Evolutionary conservation across 148 eudicot genomes (phyloP), one percentile per base, ranked within the genome.

Genomic region (Nepenthes gracilis): DNA sequence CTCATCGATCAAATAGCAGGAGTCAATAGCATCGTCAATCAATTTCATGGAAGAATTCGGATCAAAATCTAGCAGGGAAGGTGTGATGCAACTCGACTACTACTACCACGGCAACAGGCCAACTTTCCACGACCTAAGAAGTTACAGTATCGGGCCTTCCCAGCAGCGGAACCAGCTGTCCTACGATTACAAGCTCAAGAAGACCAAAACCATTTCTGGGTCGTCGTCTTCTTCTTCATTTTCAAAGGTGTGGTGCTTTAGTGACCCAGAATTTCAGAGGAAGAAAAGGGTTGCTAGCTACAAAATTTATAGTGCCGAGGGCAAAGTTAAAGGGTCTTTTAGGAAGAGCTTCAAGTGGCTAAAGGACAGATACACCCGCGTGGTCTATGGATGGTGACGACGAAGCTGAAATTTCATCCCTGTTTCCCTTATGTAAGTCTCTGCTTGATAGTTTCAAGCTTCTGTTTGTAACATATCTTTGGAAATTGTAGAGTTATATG

Each of bases 281-380:
- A 71, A 60, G 57, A 71, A 55, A n/a, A 65, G 75, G 50, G 70
- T 71, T 55, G 75, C 75, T 43, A 57, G 75, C 33, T 71, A 71
- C 50, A 65, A 56, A 43, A 65, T 61, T 13, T 71, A 71, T 38
- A 2, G 60, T 47, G 70, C 65, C 60, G 70, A 71, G 78, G 83
- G 81, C 6, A 79, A 82, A 62, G 79, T 82, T 35, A 82, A 82
- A 64, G 83, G 86, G 51, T 76, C 86, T 9, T 58, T 75, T 10
- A 76, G 77, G 59, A 82, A 73, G 79, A 82, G 86, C 60, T 67
- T 82, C 61, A 76, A 74, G 57, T 82, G 86, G 86, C 65, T 82
- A 15, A 82, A 82, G 65, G 62, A 73, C 38, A 72, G 63, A 64
- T 80, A 65, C 64, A 64, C 61, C 47, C 68, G 66, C 35, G 66